Evolutionary conservation across 371 early-diverging fungal genomes (phyloP).

Genomic region (Syncephalastrum racemosum): DNA sequence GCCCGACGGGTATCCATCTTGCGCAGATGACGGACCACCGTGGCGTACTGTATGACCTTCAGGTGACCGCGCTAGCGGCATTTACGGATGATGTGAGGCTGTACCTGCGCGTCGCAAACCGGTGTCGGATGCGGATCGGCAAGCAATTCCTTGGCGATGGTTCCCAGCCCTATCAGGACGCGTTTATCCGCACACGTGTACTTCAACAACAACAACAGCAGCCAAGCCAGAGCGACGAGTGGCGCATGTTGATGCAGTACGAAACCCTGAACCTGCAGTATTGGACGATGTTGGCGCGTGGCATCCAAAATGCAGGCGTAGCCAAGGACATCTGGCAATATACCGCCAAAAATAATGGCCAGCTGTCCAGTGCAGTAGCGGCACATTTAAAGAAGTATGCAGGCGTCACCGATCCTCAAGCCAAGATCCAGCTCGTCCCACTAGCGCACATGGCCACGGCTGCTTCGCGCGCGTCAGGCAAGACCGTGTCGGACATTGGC

Average conservation of each 20-base stretch:
- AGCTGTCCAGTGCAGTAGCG: constrained; percentile 25
- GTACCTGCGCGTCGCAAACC: constrained; percentile 60
- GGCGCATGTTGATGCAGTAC: constrained; percentile 22
- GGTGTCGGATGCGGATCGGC: constrained; percentile 63
- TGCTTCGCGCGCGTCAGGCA: constrained; percentile 8
- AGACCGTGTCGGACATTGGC: no score
- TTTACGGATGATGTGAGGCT: constrained; percentile 65
- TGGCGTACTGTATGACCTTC: constrained; percentile 64
- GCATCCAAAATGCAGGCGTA: constrained; percentile 40
- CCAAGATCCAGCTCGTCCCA: constrained; percentile 18
- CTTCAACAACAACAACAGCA: constrained; percentile 1
- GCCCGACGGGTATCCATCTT: constrained; percentile 58
- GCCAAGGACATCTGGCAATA: constrained; percentile 39
- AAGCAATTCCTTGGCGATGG: constrained; percentile 45
- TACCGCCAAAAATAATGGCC: constrained; percentile 24
- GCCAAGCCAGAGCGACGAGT: neutral
- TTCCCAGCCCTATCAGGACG: constrained; percentile 41
- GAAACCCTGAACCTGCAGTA: constrained; percentile 51
- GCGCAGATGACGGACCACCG: constrained; percentile 67
- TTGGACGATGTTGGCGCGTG: constrained; percentile 50
- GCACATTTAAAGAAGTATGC: constrained; percentile 22
- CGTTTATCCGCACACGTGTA: constrained; percentile 12
- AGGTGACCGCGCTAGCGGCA: constrained; percentile 61
- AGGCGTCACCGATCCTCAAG: constrained; percentile 2
- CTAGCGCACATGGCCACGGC: constrained; percentile 25